Conservation (phyloP, 495 filamentous ascomycete species). For the Neurospora sp. region DNA sequence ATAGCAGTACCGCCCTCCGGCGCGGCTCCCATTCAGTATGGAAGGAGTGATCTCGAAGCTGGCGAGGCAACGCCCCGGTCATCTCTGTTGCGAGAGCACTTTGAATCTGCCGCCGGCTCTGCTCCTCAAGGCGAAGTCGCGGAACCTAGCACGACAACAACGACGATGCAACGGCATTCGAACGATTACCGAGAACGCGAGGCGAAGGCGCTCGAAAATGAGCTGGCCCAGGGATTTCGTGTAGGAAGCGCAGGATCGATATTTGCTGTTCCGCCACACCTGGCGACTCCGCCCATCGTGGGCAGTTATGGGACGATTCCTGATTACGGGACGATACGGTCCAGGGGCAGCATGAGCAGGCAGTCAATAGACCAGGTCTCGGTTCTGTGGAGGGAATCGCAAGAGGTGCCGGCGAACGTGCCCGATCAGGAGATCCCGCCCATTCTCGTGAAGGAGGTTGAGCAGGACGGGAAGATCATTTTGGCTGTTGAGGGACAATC, state of each 20-base stretch:
- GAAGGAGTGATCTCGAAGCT: constrained; percentile 24
- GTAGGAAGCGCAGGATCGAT: constrained; percentile 37
- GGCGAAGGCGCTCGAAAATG: constrained; percentile 30
- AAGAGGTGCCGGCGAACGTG: constrained; percentile 34
- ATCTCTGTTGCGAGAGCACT: constrained; percentile 30
- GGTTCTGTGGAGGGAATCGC: constrained; percentile 61
- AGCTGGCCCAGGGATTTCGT: constrained; percentile 23
- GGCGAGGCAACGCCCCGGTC: constrained; percentile 23
- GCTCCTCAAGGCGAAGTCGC: constrained; percentile 11
- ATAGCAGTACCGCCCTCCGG: constrained; percentile 18
- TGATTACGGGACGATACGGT: constrained; percentile 67
- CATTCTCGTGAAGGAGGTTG: constrained; percentile 73
- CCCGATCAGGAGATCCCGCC: constrained; percentile 62
- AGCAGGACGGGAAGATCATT: constrained; percentile 79
- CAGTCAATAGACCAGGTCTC: constrained; percentile 62
- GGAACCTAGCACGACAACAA: constrained; percentile 13
- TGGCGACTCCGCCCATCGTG: constrained; percentile 50
- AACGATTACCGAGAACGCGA: constrained; percentile 28
- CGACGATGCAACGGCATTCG: background rate
- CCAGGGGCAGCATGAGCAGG: constrained; percentile 46
- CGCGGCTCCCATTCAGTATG: constrained; percentile 15
- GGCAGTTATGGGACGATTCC: constrained; percentile 55
- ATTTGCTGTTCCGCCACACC: constrained; percentile 51
- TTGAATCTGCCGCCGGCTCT: constrained; percentile 22
- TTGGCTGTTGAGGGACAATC: constrained; percentile 81